Evolutionary conservation across 352 stramenopile species (phyloP), one percentile per base, ranked within the genome.

Genomic region (Aphanomyces cochlioides): DNA sequence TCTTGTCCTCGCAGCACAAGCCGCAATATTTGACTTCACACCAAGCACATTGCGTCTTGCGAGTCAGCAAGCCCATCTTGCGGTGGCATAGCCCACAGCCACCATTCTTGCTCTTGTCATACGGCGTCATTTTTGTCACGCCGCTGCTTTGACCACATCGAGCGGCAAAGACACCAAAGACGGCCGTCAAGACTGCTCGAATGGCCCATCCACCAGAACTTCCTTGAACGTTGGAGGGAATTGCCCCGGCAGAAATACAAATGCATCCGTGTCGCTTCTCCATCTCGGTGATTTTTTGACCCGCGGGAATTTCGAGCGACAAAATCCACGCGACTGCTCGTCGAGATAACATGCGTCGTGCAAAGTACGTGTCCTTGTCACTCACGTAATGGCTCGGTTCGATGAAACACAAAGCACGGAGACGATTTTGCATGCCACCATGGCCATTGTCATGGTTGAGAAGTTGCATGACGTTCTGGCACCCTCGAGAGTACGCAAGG

Each of bases 1-100:
- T 88, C 73, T 94, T 94, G 75, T 94, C 86, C 60, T 92, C 86
- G 56, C 86, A 94, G 73, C 86, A 94, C 13, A 80, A 79, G 72
- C 81, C 89, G 64, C 86, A 94, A 76, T 92, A 90, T 76, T 92
- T 92, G 75, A 92, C 86, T 64, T 94, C 79, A 64, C 86, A 94
- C 86, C 86, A 94, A 36, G 83, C 81, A 72, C 86, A 94, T 74
- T 84, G 81, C 41, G 91, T 88, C 15, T 85, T 77, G 54, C 86
- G 80, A 67, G 92, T 94, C 17, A 94, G 73, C 69, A 94, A 79
- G 37, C 81, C 77, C 41, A 94, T 76, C 61, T 92, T 92, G 54
- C 86, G 86, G 71, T 94, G 83, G 71, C 86, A 94, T 19, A 94
- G 87, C 60, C 86, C 86, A 68, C 86, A 94, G 13, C 80, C 72